These are phyloP conservation scores for Sistotremastrum suecicum DNA, from an alignment of 768 basidiomycete genomes.

Conservation along the genomic window DNA sequence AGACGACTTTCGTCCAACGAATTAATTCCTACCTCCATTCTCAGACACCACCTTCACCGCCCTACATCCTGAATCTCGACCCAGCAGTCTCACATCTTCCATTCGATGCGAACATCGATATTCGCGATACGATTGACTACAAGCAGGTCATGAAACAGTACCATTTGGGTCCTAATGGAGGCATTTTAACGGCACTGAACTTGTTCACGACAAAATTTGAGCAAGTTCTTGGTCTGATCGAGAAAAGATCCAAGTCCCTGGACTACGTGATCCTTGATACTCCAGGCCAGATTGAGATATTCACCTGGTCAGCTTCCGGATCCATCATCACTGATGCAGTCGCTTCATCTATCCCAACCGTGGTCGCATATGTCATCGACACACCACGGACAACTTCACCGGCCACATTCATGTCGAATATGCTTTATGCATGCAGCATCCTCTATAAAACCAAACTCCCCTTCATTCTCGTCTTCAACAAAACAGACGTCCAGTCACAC, in stretches of 20 bases:
- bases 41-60: constrained; percentile 44
- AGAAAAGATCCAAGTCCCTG: constrained; percentile 77
- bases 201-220: constrained; percentile 98
- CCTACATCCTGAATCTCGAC: constrained; percentile 96
- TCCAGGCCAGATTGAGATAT: constrained; percentile 98
- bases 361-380: constrained; percentile 94
- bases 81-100: constrained; percentile 87
- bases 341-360: constrained; percentile 84
- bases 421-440: constrained; percentile 98
- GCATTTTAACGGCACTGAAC: constrained; percentile 92
- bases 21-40: constrained; percentile 87
- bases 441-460: constrained; percentile 96
- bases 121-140: constrained; percentile 94
- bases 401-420: constrained; percentile 99
- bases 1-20: constrained; percentile 93
- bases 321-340: constrained; percentile 97
- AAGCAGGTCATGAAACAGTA: constrained; percentile 99
- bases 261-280: constrained; percentile 95
- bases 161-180: constrained; percentile 96
- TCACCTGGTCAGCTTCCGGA: constrained; percentile 98
- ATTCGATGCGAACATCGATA: constrained; percentile 95
- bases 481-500: constrained; percentile 85
- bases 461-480: constrained; percentile 97
- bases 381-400: constrained; percentile 90
- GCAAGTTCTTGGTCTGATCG: constrained; percentile 82